Percentiles rank a stretch among this genome's conserved stretches.
Evolutionary conservation across 2,329 filamentous ascomycete genomes (phyloP).

Genomic region (Arthrobotrys pseudoclavata): DNA sequence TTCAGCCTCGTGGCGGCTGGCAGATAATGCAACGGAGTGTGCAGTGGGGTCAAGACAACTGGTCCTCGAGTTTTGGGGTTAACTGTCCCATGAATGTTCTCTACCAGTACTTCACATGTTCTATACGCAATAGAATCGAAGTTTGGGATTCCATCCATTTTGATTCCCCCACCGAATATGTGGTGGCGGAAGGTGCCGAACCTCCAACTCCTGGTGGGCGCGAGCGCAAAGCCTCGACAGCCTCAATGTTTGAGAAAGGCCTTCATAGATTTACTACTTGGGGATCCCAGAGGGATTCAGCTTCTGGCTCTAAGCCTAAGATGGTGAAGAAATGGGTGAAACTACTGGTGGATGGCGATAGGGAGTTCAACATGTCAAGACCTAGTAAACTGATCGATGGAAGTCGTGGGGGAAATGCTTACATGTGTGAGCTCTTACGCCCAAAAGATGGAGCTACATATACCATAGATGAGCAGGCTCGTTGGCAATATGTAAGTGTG

Average conservation of each 20-base stretch:
- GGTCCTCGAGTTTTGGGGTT: constrained; percentile 43
- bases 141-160: constrained; percentile 46
- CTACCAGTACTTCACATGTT: constrained; percentile 48
- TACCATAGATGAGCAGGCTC: constrained; percentile 48
- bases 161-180: constrained; percentile 33
- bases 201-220: background rate
- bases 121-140: constrained; percentile 49
- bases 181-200: background rate
- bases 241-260: constrained; percentile 15
- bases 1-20: constrained; percentile 55
- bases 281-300: constrained; percentile 4
- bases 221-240: constrained; percentile 6
- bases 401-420: constrained; percentile 37
- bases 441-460: constrained; percentile 43
- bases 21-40: constrained; percentile 50
- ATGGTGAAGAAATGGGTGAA: constrained; percentile 24
- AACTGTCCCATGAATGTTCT: constrained; percentile 33
- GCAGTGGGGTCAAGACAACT: constrained; percentile 48
- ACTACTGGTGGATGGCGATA: constrained; percentile 18
- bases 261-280: constrained; percentile 11
- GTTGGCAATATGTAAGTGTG: constrained; percentile 38
- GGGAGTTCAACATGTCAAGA: constrained; percentile 35
- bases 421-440: constrained; percentile 43
- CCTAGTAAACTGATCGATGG: constrained; percentile 48
- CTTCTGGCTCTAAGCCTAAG: background rate